Evolutionary conservation across 306 rosid species (phyloP).

Genomic region (Cercis canadensis): DNA sequence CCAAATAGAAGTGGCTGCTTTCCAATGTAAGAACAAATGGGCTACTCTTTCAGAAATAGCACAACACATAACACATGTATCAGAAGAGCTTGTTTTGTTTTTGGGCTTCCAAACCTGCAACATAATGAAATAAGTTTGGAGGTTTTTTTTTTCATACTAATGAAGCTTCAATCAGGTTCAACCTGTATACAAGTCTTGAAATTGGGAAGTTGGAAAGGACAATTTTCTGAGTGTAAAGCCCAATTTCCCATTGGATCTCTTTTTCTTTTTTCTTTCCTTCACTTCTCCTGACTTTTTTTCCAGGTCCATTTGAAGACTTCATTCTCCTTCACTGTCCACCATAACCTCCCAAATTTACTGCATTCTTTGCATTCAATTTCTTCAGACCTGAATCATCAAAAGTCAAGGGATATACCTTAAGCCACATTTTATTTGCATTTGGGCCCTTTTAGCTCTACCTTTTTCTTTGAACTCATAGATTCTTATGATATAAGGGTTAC

Average conservation of each 20-base stretch:
- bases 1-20: too few species aligned
- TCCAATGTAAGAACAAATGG: too few species aligned
- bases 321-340: too few species aligned
- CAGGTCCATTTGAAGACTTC: background rate
- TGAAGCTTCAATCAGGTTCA: slow-evolving; percentile 25
- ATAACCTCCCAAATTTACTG: too few species aligned
- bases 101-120: too few species aligned
- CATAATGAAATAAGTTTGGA: background rate
- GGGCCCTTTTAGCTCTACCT: slow-evolving; percentile 10
- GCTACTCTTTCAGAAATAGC: too few species aligned
- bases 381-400: background rate
- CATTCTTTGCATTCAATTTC: background rate
- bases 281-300: background rate
- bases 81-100: too few species aligned
- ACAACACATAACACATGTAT: too few species aligned
- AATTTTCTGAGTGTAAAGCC: background rate
- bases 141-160: background rate
- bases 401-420: background rate
- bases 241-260: too few species aligned
- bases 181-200: slow-evolving; percentile 24
- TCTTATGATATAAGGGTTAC: slow-evolving; percentile 11
- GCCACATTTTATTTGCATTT: slow-evolving; percentile 1
- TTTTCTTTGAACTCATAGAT: slow-evolving; percentile 3
- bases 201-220: slow-evolving; percentile 12
- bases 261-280: too few species aligned